These are phyloP conservation scores for Magnaporthiopsis incrustans DNA, from an alignment of 2,329 filamentous ascomycete genomes.

Conservation along the genomic window DNA sequence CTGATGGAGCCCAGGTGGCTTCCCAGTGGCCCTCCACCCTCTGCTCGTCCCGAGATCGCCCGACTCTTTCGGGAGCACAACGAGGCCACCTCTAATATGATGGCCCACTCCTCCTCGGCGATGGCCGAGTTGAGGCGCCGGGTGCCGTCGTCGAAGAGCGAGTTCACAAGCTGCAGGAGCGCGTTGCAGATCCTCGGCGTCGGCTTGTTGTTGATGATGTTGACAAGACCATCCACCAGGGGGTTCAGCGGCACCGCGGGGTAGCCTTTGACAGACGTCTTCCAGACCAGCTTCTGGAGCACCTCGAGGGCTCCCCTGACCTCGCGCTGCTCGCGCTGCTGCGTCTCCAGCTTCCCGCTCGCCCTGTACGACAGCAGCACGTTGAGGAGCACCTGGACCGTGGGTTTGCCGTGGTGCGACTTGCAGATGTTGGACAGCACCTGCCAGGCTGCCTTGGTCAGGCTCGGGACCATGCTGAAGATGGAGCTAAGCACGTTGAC, in stretches of 20 bases:
- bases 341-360: slow-evolving; percentile 41
- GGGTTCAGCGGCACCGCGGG: slow-evolving; percentile 51
- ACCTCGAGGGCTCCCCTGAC: slow-evolving; percentile 56
- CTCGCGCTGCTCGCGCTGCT: slow-evolving; percentile 32
- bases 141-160: slow-evolving; percentile 44
- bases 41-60: not conserved
- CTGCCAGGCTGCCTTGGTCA: slow-evolving; percentile 60
- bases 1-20: slow-evolving; percentile 12
- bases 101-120: slow-evolving; percentile 58
- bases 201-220: slow-evolving; percentile 35
- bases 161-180: slow-evolving; percentile 45
- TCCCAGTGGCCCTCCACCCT: slow-evolving; percentile 1
- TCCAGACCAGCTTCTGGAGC: slow-evolving; percentile 53
- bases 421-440: slow-evolving; percentile 62
- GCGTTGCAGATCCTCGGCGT: slow-evolving; percentile 38
- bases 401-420: slow-evolving; percentile 65
- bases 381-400: slow-evolving; percentile 57
- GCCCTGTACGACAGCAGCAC: slow-evolving; percentile 44
- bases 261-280: slow-evolving; percentile 51
- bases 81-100: slow-evolving; percentile 50
- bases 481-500: slow-evolving; percentile 66
- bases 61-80: slow-evolving; percentile 38
- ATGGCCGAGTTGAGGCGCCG: slow-evolving; percentile 47
- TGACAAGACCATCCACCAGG: slow-evolving; percentile 49
- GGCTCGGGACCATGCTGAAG: slow-evolving; percentile 53